A percentile compares a stretch with the other conserved stretches of the same genome.
Conservation (phyloP, 208 protist genomes). For the Naegleria fowleri region DNA sequence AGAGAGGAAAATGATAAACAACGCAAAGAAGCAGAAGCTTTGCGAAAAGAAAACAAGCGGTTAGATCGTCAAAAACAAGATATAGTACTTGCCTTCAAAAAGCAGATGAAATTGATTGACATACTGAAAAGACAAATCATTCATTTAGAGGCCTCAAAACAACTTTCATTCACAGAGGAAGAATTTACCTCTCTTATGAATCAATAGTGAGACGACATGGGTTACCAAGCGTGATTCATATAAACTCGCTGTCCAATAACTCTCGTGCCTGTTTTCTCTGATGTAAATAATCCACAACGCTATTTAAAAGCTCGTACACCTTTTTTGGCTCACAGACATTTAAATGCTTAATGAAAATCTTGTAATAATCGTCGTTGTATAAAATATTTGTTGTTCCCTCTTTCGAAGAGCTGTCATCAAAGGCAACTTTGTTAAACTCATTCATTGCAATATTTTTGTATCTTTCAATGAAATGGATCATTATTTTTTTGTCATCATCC, state of each 20-base stretch:
- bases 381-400: background rate
- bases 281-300: background rate
- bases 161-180: slow-evolving; percentile 69
- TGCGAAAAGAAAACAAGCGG: slow-evolving; percentile 46
- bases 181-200: slow-evolving; percentile 52
- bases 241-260: background rate
- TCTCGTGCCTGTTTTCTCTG: background rate
- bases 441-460: background rate
- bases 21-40: slow-evolving; percentile 3
- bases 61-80: slow-evolving; percentile 64
- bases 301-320: background rate
- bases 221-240: no score
- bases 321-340: background rate
- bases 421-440: background rate
- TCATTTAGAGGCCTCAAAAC: slow-evolving; percentile 68
- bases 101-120: slow-evolving; percentile 82
- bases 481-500: background rate
- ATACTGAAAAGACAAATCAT: slow-evolving; percentile 81
- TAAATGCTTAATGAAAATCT: background rate
- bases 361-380: background rate
- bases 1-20: background rate
- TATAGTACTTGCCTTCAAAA: slow-evolving; percentile 66
- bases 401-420: background rate
- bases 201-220: background rate
- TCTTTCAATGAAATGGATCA: background rate